phyloP scores from a whole-genome alignment of 257 asterid species.

The Linaria vulgaris region DNA sequence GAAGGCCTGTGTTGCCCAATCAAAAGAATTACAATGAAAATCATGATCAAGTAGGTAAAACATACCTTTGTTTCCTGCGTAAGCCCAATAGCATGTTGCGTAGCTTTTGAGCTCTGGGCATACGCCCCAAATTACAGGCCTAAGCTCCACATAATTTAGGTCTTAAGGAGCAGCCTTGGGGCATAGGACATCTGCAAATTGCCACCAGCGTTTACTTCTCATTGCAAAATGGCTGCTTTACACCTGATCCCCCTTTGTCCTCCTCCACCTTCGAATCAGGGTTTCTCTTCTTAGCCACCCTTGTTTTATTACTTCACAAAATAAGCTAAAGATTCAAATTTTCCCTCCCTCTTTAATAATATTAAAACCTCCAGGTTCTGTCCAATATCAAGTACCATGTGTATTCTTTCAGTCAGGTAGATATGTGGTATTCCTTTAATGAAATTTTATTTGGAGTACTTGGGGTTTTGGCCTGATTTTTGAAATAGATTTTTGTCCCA shows the following conservation, averaged over 20 bases:
- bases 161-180: too few species aligned
- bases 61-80: too few species aligned
- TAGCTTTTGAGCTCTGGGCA: too few species aligned
- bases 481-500: background rate
- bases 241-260: conserved; percentile 20
- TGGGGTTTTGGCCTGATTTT: background rate
- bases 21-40: too few species aligned
- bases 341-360: conserved; percentile 8
- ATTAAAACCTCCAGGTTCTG: conserved; percentile 23
- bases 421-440: background rate
- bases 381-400: conserved; percentile 27
- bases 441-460: background rate
- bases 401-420: conserved; percentile 50
- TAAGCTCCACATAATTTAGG: too few species aligned
- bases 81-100: too few species aligned
- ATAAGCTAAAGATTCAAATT: conserved; percentile 9
- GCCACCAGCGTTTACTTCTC: background rate
- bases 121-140: too few species aligned
- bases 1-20: too few species aligned
- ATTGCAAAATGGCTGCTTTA: conserved; percentile 34
- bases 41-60: too few species aligned
- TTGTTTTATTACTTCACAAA: conserved; percentile 13
- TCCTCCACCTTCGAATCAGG: conserved; percentile 28
- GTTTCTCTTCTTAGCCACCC: conserved; percentile 17
- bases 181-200: too few species aligned